Evolutionary conservation across 768 basidiomycete genomes (phyloP).

Genomic region (Lactarius indigo): DNA sequence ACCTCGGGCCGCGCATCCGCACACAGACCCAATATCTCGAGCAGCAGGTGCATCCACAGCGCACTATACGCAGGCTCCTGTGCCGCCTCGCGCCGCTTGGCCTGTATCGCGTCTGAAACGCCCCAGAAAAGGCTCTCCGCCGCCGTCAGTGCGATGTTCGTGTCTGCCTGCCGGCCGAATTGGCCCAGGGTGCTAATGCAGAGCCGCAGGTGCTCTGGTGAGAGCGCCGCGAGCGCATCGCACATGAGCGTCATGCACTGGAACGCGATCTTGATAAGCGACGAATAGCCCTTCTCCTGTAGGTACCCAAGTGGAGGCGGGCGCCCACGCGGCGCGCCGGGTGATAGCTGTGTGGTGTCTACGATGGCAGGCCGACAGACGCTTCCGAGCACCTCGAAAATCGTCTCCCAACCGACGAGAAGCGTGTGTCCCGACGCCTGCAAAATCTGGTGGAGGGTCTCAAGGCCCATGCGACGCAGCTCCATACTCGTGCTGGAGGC

Average conservation of each 20-base stretch:
- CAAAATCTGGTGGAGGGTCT: slow-evolving; percentile 85
- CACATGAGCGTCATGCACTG: slow-evolving; percentile 92
- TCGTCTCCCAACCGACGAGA: slow-evolving; percentile 87
- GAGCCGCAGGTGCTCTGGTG: slow-evolving; percentile 73
- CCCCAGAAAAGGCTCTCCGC: slow-evolving; percentile 94
- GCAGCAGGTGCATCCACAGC: slow-evolving; percentile 91
- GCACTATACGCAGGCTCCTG: slow-evolving; percentile 71
- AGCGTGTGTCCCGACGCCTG: slow-evolving; percentile 91
- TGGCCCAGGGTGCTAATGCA: slow-evolving; percentile 90
- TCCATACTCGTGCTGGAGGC: slow-evolving; percentile 59
- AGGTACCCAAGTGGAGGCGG: slow-evolving; percentile 50
- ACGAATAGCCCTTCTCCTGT: slow-evolving; percentile 65
- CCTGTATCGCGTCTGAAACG: slow-evolving; percentile 92
- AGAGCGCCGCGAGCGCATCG: slow-evolving; percentile 82
- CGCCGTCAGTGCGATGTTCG: slow-evolving; percentile 93
- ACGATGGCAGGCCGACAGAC: slow-evolving; percentile 65
- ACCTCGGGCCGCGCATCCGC: slow-evolving; percentile 84
- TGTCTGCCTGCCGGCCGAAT: slow-evolving; percentile 90
- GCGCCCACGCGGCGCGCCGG: slow-evolving; percentile 24
- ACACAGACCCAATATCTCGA: slow-evolving; percentile 79
- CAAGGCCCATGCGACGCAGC: slow-evolving; percentile 81
- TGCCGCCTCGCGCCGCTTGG: slow-evolving; percentile 63
- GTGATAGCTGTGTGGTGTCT: slow-evolving; percentile 32
- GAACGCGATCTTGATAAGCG: slow-evolving; percentile 88
- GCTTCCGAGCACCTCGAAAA: slow-evolving; percentile 88